Base-by-base conservation (phyloP, 1,139 yeast species). In the Hyphopichia pseudoburtonii region DNA sequence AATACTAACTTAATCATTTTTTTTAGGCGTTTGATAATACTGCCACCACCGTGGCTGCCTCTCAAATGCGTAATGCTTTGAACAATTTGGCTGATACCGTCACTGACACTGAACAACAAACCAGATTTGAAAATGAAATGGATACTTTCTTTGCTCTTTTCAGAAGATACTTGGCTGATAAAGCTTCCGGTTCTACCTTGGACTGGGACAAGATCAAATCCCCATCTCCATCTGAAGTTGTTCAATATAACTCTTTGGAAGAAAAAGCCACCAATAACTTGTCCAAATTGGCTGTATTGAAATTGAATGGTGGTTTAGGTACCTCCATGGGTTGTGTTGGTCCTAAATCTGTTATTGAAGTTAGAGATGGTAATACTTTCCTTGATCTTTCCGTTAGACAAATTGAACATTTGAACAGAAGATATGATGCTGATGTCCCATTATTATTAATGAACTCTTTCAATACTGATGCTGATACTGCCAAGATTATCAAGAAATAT, bases 311-410 rank as follows among this genome's bases (percentile, higher is more conserved):
- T 73, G 98, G 98, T 36, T 76, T 92, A 52, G 98, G 98, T 60
- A 92, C 98, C 27, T 90, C 98, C 12, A 92, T 92, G 98, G 98
- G 98, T 40, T 94, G 98, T 71, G 97, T 92, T 46, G 98, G 98
- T 41, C 98, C 98, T 45, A 92, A 92, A 66, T 86, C 96, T 17
- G 95, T 92, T 48, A 94, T 92, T 62, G 98, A 92, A 70, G 98
- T 92, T 36, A 84, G 98, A 64, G 98, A 92, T 52, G 98, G 98
- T 45, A 94, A 92, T 76, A 86, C 97, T 28, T 92, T 92, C 65
- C 78, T 92, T 63, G 98, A 92, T 63, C 78, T 92, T 54, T 77
- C 96, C 34, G 98, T 92, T 29, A 86, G 98, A 63, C 98, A 92
- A 70, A 90, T 92, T 55, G 98, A 94, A 69, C 87, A 89, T 64